Conservation (phyloP, 768 basidiomycete species). For the Boletus rubropictus region DNA sequence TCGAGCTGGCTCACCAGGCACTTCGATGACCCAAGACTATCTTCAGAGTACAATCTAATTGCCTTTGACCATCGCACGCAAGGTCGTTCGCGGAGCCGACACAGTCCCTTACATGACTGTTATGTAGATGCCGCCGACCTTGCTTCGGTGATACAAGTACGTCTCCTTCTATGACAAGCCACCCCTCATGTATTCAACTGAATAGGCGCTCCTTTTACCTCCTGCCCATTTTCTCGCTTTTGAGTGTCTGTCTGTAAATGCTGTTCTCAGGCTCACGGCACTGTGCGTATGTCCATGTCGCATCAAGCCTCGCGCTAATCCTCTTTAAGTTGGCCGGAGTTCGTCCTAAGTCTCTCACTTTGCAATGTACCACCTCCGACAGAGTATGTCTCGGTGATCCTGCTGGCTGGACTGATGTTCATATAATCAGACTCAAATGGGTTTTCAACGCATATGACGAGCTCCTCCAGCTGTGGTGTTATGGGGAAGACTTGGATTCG, state of each 20-base stretch:
- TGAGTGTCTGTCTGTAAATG: constrained; percentile 52
- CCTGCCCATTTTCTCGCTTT: constrained; percentile 67
- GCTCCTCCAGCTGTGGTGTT: constrained; percentile 56
- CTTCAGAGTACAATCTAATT: constrained; percentile 58
- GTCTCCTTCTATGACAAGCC: constrained; percentile 17
- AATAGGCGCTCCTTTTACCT: constrained; percentile 56
- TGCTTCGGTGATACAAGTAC: constrained; percentile 57
- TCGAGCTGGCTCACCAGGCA: constrained; percentile 63
- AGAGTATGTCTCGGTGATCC: constrained; percentile 43
- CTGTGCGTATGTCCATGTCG: constrained; percentile 43
- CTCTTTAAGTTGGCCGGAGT: constrained; percentile 58
- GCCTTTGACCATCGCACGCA: constrained; percentile 67
- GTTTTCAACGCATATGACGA: constrained; percentile 60
- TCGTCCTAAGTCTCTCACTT: constrained; percentile 61
- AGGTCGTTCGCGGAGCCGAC: constrained; percentile 52
- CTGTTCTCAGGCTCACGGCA: constrained; percentile 57
- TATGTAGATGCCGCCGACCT: constrained; percentile 80
- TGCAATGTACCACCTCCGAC: constrained; percentile 62
- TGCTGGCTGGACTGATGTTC: background rate
- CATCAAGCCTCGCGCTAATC: constrained; percentile 4
- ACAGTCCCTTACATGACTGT: constrained; percentile 55
- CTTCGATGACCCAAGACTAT: constrained; percentile 60
- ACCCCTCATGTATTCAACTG: background rate
- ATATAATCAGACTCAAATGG: constrained; percentile 46
- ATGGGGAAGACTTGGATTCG: constrained; percentile 57